These are phyloP conservation scores for Anaeramoeba flamelloides DNA, from an alignment of 78 protist genomes.

Conservation along the genomic window DNA sequence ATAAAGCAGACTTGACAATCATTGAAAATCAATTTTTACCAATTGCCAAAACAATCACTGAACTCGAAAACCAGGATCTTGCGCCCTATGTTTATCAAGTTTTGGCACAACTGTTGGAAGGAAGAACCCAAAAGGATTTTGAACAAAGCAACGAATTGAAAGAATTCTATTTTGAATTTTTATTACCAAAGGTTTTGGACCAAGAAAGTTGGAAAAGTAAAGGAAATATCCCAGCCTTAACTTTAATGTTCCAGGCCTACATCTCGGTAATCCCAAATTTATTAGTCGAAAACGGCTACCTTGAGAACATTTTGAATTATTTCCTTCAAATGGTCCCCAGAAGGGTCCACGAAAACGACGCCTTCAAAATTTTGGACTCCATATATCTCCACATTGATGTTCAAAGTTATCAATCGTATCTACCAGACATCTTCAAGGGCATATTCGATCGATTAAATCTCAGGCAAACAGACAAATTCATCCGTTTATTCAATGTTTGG, in stretches of 20 bases:
- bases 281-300: neutral
- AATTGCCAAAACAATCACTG: conserved; percentile 26
- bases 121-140: conserved; percentile 16
- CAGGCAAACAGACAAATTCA: too few relatives aligned
- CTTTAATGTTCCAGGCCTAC: conserved; percentile 10
- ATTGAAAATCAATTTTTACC: conserved; percentile 39
- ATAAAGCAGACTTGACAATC: neutral
- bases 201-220: neutral
- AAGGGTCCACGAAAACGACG: conserved; percentile 24
- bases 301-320: conserved; percentile 25
- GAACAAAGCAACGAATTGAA: neutral
- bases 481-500: too few relatives aligned
- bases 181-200: neutral
- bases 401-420: too few relatives aligned
- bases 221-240: conserved; percentile 16
- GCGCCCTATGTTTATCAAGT: conserved; percentile 57
- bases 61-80: conserved; percentile 38
- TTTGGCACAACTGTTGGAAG: conserved; percentile 26
- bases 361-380: conserved; percentile 20
- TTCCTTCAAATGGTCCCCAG: conserved; percentile 33
- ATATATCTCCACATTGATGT: conserved; percentile 4
- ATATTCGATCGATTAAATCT: too few relatives aligned
- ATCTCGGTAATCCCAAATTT: conserved; percentile 6
- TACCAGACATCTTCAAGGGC: too few relatives aligned
- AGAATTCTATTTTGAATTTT: neutral